These are phyloP conservation scores for Penicillium janthinellum DNA, from an alignment of 2,329 filamentous ascomycete genomes.

Conservation along the genomic window DNA sequence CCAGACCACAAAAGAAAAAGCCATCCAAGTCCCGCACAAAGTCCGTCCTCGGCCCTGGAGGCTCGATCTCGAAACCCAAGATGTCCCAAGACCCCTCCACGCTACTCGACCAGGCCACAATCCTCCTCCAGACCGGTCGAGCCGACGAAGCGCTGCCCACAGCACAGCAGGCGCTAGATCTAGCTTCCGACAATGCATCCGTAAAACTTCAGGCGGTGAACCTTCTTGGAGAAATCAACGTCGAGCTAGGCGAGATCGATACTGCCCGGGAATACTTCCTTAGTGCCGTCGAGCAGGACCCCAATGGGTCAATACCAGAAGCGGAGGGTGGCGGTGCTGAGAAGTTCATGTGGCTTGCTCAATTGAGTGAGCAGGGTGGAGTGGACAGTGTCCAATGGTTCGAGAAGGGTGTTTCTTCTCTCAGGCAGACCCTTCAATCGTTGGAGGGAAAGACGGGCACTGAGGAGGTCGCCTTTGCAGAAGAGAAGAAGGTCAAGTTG, in stretches of 20 bases:
- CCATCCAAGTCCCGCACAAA: constrained; percentile 45
- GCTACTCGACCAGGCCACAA: constrained; percentile 59
- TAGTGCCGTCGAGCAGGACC: constrained; percentile 73
- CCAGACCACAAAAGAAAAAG: constrained; percentile 52
- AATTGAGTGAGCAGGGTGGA: constrained; percentile 71
- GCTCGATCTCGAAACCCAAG: constrained; percentile 44
- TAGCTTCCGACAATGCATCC: constrained; percentile 36
- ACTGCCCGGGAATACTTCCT: constrained; percentile 72
- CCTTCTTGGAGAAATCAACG: constrained; percentile 76
- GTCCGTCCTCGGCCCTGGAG: constrained; percentile 46
- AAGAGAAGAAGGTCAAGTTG: constrained; percentile 78
- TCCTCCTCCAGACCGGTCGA: constrained; percentile 60
- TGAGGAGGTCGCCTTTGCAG: constrained; percentile 47
- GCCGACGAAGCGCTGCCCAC: constrained; percentile 58
- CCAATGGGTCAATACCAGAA: constrained; percentile 70
- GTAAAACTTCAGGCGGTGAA: constrained; percentile 63
- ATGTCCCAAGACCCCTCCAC: constrained; percentile 55
- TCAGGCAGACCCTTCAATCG: constrained; percentile 70
- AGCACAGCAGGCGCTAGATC: constrained; percentile 56
- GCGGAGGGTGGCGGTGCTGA: constrained; percentile 79
- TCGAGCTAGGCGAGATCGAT: constrained; percentile 81
- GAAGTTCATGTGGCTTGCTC: constrained; percentile 93
- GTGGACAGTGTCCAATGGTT: constrained; percentile 63
- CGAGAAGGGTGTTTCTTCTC: constrained; percentile 65
- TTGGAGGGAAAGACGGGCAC: constrained; percentile 56